Conservation (phyloP, 345 rosid genomes). For the Toxicodendron radicans region DNA sequence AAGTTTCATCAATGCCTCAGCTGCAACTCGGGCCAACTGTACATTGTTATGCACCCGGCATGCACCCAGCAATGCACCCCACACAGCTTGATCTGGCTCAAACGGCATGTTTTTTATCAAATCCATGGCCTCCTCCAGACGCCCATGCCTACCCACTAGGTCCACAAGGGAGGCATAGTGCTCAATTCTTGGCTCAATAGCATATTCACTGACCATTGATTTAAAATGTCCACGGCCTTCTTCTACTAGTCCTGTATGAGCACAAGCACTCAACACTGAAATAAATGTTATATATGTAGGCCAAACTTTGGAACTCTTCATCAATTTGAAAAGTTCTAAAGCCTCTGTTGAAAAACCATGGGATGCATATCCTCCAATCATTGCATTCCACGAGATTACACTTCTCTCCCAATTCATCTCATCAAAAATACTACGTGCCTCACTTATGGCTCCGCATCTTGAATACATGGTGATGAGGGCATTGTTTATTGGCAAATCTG, state of each 20-base stretch:
- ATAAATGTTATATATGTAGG: constrained; percentile 70
- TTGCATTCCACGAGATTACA: constrained; percentile 82
- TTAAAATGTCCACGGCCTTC: constrained; percentile 53
- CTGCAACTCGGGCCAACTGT: constrained; percentile 55
- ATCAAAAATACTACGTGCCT: constrained; percentile 50
- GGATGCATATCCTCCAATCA: constrained; percentile 80
- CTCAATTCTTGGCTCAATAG: constrained; percentile 56
- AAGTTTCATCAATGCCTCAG: constrained; percentile 62
- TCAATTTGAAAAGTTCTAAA: constrained; percentile 45
- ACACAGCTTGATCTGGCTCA: constrained; percentile 62
- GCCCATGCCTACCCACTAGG: constrained; percentile 55
- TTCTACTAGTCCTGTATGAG: constrained; percentile 61
- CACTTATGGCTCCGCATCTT: constrained; percentile 58
- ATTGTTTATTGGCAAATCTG: constrained; percentile 59
- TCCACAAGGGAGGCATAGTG: constrained; percentile 68
- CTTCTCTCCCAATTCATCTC: constrained; percentile 45
- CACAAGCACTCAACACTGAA: constrained; percentile 68
- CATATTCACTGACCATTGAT: constrained; percentile 52
- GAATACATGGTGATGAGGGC: constrained; percentile 73
- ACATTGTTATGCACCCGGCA: constrained; percentile 58
- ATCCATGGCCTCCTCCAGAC: constrained; percentile 56
- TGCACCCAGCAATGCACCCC: constrained; percentile 82
- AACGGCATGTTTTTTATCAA: constrained; percentile 58
- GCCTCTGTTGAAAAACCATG: constrained; percentile 66
- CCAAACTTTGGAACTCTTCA: constrained; percentile 46